Conservation (phyloP, 2,329 filamentous ascomycete species). For the Calonectria fujianensis region DNA sequence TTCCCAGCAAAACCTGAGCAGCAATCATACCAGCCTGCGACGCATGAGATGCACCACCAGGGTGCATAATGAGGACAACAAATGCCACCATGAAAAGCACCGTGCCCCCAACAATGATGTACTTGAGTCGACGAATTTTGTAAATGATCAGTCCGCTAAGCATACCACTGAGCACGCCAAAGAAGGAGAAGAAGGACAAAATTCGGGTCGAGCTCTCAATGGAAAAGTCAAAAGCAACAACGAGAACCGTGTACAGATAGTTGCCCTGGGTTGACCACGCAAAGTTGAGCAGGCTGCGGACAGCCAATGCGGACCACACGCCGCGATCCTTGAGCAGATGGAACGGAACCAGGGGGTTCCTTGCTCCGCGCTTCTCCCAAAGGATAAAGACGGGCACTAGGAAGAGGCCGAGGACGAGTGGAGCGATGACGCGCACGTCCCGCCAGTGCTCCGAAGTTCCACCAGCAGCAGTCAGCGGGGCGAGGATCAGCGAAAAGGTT, state of each 20-base stretch:
- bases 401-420: constrained; percentile 70
- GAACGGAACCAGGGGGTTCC: constrained; percentile 74
- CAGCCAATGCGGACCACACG: constrained; percentile 76
- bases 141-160: constrained; percentile 71
- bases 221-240: constrained; percentile 75
- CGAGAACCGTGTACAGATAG: constrained; percentile 75
- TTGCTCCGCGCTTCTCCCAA: constrained; percentile 71
- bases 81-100: constrained; percentile 74
- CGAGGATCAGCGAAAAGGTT: constrained; percentile 68
- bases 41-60: constrained; percentile 66
- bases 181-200: constrained; percentile 71
- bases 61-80: constrained; percentile 72
- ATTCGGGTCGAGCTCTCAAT: constrained; percentile 74
- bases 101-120: constrained; percentile 75
- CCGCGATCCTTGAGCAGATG: constrained; percentile 75
- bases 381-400: constrained; percentile 69
- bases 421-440: constrained; percentile 69
- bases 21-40: constrained; percentile 72
- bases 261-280: constrained; percentile 76
- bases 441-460: constrained; percentile 69
- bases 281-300: constrained; percentile 70
- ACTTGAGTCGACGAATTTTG: constrained; percentile 72
- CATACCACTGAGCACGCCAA: constrained; percentile 73
- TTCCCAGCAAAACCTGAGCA: constrained; percentile 73
- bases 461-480: constrained; percentile 73